phyloP scores from a whole-genome alignment of 192 early-diverging fungal species.

The Gaertneriomyces semiglobifer region DNA sequence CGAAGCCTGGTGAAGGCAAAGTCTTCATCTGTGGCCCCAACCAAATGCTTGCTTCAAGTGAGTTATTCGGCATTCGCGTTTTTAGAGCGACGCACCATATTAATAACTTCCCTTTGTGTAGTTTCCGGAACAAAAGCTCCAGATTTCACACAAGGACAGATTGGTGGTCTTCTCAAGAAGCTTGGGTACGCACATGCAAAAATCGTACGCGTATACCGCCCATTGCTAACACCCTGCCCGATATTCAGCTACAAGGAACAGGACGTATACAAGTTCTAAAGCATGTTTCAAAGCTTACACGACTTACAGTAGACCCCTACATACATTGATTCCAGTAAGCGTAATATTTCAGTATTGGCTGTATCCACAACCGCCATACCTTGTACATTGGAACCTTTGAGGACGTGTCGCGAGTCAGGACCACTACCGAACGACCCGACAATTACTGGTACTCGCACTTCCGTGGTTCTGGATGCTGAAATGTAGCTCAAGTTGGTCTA shows the following conservation, averaged over 20 bases:
- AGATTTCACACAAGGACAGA: conserved; percentile 57
- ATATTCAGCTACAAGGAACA: conserved; percentile 27
- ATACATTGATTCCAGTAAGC: background rate
- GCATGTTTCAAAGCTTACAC: background rate
- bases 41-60: conserved; percentile 23
- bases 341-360: too few species aligned
- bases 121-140: conserved; percentile 77
- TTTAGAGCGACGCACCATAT: background rate
- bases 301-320: background rate
- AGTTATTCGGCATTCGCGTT: background rate
- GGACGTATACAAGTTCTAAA: conserved; percentile 47
- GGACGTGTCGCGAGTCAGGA: too few species aligned
- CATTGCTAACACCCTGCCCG: background rate
- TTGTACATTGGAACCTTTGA: too few species aligned
- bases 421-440: too few species aligned
- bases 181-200: conserved; percentile 34
- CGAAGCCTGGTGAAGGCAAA: conserved; percentile 52
- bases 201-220: background rate
- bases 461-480: too few species aligned
- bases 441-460: too few species aligned
- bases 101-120: background rate
- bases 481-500: too few species aligned
- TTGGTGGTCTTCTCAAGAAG: conserved; percentile 46
- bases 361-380: too few species aligned
- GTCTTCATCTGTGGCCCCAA: conserved; percentile 62